These are phyloP conservation scores for Candida sanyaensis DNA, from an alignment of 1,139 yeast species.

Conservation along the genomic window DNA sequence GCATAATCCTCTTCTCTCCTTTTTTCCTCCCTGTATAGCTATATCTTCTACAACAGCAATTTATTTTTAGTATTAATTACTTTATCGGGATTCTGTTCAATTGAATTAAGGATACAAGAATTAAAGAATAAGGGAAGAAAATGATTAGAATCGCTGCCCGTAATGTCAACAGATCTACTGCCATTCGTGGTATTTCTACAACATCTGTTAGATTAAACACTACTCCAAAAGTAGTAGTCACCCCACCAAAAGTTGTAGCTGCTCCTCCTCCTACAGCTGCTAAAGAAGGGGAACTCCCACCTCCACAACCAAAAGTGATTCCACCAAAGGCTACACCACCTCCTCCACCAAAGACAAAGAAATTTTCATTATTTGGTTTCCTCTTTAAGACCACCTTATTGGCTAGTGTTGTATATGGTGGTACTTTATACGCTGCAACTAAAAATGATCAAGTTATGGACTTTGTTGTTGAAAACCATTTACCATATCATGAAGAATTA, in stretches of 20 bases:
- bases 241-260: conserved; percentile 5
- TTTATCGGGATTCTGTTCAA: neutral
- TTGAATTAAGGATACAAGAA: neutral
- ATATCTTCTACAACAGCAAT: neutral
- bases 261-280: conserved; percentile 12
- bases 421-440: conserved; percentile 44
- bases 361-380: conserved; percentile 34
- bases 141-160: conserved; percentile 14
- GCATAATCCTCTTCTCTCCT: neutral
- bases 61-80: neutral
- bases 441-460: conserved; percentile 49
- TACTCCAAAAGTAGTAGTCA: neutral
- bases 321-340: conserved; percentile 11
- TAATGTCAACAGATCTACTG: conserved; percentile 3
- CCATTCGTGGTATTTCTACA: conserved; percentile 12
- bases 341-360: conserved; percentile 23
- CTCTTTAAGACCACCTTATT: conserved; percentile 33
- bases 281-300: conserved; percentile 5
- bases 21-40: neutral
- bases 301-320: conserved; percentile 11
- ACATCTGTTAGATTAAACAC: conserved; percentile 10
- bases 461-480: conserved; percentile 46
- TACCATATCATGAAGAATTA: conserved; percentile 48
- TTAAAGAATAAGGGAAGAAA: neutral
- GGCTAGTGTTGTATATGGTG: conserved; percentile 38